Conservation (phyloP, 1,284 basidiomycete genomes). For the Ganoderma sinense region DNA sequence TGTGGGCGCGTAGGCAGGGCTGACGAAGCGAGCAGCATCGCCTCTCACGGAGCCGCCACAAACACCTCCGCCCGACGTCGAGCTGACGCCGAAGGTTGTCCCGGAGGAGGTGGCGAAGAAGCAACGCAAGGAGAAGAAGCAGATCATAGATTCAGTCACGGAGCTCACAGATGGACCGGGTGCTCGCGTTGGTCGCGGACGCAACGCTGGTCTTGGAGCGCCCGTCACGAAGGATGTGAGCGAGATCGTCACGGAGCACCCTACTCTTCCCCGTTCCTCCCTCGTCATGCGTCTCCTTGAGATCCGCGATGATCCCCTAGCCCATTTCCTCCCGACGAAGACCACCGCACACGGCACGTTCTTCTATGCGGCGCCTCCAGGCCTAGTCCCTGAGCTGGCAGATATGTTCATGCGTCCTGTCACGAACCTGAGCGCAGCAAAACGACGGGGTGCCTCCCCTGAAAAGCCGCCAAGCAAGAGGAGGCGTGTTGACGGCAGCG, state of each 20-base stretch:
- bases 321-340: conserved; percentile 86
- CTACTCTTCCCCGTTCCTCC: conserved; percentile 84
- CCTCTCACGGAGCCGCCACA: conserved; percentile 74
- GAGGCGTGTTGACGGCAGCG: conserved; percentile 56
- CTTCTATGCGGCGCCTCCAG: conserved; percentile 84
- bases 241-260: conserved; percentile 79
- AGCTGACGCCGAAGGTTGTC: conserved; percentile 58
- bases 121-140: conserved; percentile 74
- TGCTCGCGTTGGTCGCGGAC: conserved; percentile 58
- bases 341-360: conserved; percentile 73
- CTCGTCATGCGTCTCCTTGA: conserved; percentile 84
- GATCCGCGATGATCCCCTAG: conserved; percentile 85
- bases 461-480: conserved; percentile 70
- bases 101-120: conserved; percentile 43
- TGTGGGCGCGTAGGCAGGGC: background rate
- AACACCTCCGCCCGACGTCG: conserved; percentile 67
- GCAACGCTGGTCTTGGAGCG: conserved; percentile 61
- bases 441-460: conserved; percentile 60
- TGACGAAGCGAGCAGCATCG: conserved; percentile 57
- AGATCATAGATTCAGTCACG: conserved; percentile 84
- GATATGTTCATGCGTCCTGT: conserved; percentile 87
- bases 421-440: conserved; percentile 50
- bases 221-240: conserved; percentile 72
- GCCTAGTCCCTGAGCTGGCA: conserved; percentile 81
- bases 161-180: conserved; percentile 82